These are phyloP conservation scores for Annona squamosa DNA, from an alignment of 164 flowering plant species.

Conservation along the genomic window DNA sequence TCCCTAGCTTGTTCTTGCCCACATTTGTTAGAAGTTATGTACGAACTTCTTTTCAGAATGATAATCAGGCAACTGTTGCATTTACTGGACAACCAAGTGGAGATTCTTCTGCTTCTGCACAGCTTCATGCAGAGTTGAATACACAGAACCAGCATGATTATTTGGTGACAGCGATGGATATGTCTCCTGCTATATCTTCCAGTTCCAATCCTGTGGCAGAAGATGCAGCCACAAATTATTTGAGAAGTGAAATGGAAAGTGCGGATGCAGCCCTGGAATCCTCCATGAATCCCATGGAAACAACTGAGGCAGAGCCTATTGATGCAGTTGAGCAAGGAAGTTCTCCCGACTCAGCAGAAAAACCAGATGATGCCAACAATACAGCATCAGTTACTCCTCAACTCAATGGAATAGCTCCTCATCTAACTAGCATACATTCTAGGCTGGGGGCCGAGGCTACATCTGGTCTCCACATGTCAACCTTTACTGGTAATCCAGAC, in stretches of 20 bases:
- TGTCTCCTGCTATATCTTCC: conserved; percentile 21
- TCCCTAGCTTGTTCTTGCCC: conserved; percentile 61
- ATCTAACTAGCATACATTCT: conserved; percentile 6
- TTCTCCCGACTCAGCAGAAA: conserved; percentile 11
- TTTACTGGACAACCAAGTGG: conserved; percentile 31
- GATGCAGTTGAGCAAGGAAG: conserved; percentile 20
- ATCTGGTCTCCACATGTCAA: conserved; percentile 18
- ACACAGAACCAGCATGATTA: conserved; percentile 53
- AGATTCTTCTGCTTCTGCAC: conserved; percentile 47
- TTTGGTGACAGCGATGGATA: conserved; percentile 52
- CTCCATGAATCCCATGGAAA: conserved; percentile 39
- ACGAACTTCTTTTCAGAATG: conserved; percentile 33
- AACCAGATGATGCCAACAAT: conserved; percentile 11
- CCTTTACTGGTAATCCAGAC: conserved; percentile 17
- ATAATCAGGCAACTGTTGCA: conserved; percentile 26
- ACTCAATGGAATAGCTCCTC: conserved; percentile 11
- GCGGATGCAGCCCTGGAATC: conserved; percentile 28
- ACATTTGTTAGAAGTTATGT: conserved; percentile 41
- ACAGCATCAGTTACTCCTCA: conserved; percentile 5
- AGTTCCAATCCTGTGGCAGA: conserved; percentile 33
- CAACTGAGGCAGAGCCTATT: conserved; percentile 33
- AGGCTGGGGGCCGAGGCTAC: conserved; percentile 14
- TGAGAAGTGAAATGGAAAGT: conserved; percentile 31
- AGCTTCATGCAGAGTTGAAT: conserved; percentile 45
- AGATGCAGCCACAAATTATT: conserved; percentile 24